phyloP scores from a whole-genome alignment of 768 basidiomycete genomes.

The Suillus lakei region DNA sequence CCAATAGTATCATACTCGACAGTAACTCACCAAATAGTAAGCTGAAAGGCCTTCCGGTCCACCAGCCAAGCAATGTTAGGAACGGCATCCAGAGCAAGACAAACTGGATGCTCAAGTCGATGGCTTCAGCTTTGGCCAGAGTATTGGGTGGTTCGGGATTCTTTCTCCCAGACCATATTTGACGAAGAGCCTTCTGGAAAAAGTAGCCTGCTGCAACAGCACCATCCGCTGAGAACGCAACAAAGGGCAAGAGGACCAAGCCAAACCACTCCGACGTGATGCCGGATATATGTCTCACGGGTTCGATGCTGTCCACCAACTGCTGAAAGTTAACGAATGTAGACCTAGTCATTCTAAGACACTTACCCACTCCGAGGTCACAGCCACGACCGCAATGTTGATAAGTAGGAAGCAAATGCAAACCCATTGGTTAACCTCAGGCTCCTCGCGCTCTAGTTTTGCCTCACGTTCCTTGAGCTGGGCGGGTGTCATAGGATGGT shows the following conservation, averaged over 20 bases:
- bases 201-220: slow-evolving; percentile 64
- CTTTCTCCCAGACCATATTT: slow-evolving; percentile 12
- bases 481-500: slow-evolving; percentile 45
- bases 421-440: slow-evolving; percentile 67
- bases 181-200: slow-evolving; percentile 7
- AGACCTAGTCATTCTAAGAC: background rate
- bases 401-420: slow-evolving; percentile 56
- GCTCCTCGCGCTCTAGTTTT: slow-evolving; percentile 42
- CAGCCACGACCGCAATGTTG: slow-evolving; percentile 65
- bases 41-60: slow-evolving; percentile 59
- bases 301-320: slow-evolving; percentile 70
- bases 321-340: slow-evolving; percentile 25
- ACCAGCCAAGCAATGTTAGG: slow-evolving; percentile 72
- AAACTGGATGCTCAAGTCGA: slow-evolving; percentile 82
- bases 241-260: slow-evolving; percentile 69
- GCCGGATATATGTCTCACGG: slow-evolving; percentile 45
- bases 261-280: slow-evolving; percentile 72
- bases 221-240: slow-evolving; percentile 77
- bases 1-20: background rate
- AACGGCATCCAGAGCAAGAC: slow-evolving; percentile 81
- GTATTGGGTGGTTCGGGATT: slow-evolving; percentile 50
- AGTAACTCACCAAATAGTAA: slow-evolving; percentile 65
- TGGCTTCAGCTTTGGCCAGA: slow-evolving; percentile 71
- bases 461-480: slow-evolving; percentile 40
- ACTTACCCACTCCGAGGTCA: slow-evolving; percentile 73